Base-by-base conservation (phyloP, 2,329 filamentous ascomycete species). In the Mollisiaceae sp. region DNA sequence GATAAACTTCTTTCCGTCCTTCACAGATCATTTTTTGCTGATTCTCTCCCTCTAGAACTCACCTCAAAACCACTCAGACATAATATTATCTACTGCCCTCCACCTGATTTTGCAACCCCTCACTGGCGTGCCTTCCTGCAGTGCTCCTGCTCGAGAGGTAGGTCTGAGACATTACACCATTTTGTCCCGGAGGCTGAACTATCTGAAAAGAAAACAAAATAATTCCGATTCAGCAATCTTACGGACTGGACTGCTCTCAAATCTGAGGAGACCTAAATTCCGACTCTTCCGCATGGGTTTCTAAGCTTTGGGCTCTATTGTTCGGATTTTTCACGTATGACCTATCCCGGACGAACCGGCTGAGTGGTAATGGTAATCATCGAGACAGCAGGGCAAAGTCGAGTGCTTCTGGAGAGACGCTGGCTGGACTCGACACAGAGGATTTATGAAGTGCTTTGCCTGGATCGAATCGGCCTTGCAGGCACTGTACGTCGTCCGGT, bases 371-470 rank as follows among this genome's bases (percentile, higher is more conserved):
- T 59, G 62, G 58, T n/a, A 64, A 15, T 59, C 27, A 36, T 27
- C 4, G 39, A 39, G 18, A 32, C 36, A 50, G n/a, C 27, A 39
- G 43, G 50, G 11, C 15, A 56, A 54, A 24, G 22, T 54, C 50
- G 27, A 54, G 50, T 54, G 22, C 27, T 54, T 54, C 50, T 54
- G 50, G 50, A 54, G 27, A 24, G 50, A 27, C 50, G 24, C 50
- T 50, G 50, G 50, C n/a, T 54, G 27, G 50, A 54, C 24, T 47
- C 43, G 45, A 47, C 32, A 61, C 36, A 52, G 32, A 38, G 57
- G 8, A 65, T 69, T 55, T 50, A 69, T 69, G 65, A 67, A 63
- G 65, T 64, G 54, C 62, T 67, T 69, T 50, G 54, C 59, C 39
- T 67, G 67, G 67, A 56, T 67, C 27, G 57, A 62, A 18, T 24